Conservation (phyloP, 2,329 filamentous ascomycete species). For the Trichoderma semiorbis region DNA sequence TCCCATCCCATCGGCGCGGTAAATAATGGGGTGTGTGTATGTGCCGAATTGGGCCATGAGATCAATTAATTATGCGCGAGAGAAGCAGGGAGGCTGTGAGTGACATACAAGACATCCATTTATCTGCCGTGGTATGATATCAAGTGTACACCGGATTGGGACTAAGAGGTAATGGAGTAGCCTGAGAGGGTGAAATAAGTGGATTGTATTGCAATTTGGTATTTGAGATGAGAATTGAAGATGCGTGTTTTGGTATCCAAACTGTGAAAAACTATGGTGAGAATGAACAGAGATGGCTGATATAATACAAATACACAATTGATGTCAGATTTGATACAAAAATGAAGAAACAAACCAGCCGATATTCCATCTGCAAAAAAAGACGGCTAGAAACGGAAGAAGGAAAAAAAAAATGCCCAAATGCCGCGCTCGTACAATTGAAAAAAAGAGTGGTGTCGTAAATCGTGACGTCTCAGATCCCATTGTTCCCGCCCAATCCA, state of each 20-base stretch:
- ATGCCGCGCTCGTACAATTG: background rate
- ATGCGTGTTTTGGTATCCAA: background rate
- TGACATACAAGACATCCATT: background rate
- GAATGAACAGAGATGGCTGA: background rate
- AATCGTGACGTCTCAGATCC: background rate
- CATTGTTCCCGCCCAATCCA: background rate
- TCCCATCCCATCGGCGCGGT: background rate
- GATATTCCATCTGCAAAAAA: background rate
- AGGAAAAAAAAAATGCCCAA: background rate
- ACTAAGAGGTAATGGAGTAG: background rate
- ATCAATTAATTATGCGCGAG: background rate
- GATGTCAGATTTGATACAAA: background rate
- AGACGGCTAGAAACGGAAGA: background rate
- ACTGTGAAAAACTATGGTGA: background rate
- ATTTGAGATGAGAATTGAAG: background rate
- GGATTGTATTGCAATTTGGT: background rate
- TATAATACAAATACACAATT: background rate
- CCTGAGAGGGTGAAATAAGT: background rate
- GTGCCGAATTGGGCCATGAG: background rate
- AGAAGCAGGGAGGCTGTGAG: background rate
- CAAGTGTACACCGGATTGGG: background rate
- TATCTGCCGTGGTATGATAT: background rate
- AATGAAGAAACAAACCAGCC: rapidly evolving
- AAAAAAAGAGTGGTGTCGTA: background rate
- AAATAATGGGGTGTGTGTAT: background rate